Evolutionary conservation across 805 yeast species (phyloP).

Genomic region (Candida anglica): DNA sequence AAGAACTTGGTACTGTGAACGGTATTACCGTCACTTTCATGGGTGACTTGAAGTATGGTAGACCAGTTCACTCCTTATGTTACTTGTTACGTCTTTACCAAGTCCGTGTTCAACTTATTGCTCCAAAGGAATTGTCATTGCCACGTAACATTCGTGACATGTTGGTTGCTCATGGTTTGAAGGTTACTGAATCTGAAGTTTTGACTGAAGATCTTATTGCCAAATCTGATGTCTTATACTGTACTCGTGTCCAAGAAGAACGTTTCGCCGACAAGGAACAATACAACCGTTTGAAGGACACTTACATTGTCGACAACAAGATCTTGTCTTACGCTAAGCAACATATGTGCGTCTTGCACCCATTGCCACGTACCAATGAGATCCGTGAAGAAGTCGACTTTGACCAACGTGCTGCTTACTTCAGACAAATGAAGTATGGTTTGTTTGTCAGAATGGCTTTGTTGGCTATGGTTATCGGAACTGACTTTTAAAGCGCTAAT

Average conservation of each 20-base stretch:
- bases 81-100: slow-evolving; percentile 87
- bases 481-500: slow-evolving; percentile 76
- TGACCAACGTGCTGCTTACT: slow-evolving; percentile 98
- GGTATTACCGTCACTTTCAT: slow-evolving; percentile 97
- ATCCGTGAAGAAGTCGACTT: slow-evolving; percentile 98
- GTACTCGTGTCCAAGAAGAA: slow-evolving; percentile 98
- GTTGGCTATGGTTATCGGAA: slow-evolving; percentile 96
- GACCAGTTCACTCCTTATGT: slow-evolving; percentile 97
- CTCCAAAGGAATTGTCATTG: slow-evolving; percentile 83
- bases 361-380: slow-evolving; percentile 95
- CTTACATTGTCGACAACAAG: slow-evolving; percentile 88
- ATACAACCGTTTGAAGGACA: slow-evolving; percentile 85
- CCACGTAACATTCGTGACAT: slow-evolving; percentile 72
- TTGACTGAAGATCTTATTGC: slow-evolving; percentile 84
- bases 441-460: slow-evolving; percentile 98
- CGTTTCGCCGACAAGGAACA: slow-evolving; percentile 75
- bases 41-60: slow-evolving; percentile 98
- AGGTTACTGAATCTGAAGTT: slow-evolving; percentile 67
- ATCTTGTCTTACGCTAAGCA: slow-evolving; percentile 90
- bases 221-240: slow-evolving; percentile 90
- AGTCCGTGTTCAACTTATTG: slow-evolving; percentile 85
- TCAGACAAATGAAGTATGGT: slow-evolving; percentile 99
- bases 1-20: slow-evolving; percentile 96
- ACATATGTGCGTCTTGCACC: slow-evolving; percentile 99
- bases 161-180: slow-evolving; percentile 64